Percentiles rank a stretch among this genome's conserved stretches.
Conservation (phyloP, 2,329 filamentous ascomycete genomes). For the Chaetomiaceae sp. region DNA sequence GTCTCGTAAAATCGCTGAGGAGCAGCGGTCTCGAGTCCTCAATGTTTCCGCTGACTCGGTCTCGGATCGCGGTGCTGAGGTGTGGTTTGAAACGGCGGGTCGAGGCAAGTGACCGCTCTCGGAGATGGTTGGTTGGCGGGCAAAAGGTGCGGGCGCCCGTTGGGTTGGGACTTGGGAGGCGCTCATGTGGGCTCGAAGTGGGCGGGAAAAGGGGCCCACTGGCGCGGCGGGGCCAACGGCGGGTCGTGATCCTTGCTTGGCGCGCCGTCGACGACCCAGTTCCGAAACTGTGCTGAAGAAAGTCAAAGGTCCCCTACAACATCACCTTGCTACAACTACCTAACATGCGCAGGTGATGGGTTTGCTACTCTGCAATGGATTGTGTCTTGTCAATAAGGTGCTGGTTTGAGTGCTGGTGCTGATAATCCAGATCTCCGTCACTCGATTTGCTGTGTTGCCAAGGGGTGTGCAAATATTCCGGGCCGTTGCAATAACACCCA, state of each 20-base stretch:
- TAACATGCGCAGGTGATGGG: too few species aligned
- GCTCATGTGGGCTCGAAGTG: constrained; percentile 18
- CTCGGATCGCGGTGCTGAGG: constrained; percentile 18
- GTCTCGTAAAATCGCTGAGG: background rate
- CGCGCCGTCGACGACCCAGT: constrained; percentile 3
- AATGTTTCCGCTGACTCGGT: constrained; percentile 11
- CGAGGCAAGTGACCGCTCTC: constrained; percentile 27
- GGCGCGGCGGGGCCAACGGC: constrained; percentile 13
- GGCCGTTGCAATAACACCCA: too few species aligned
- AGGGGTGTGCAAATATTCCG: too few species aligned
- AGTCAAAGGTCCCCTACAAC: too few species aligned
- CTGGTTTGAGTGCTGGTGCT: too few species aligned
- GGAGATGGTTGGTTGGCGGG: constrained; percentile 27
- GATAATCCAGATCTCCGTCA: too few species aligned
- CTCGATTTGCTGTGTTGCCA: too few species aligned
- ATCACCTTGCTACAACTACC: too few species aligned
- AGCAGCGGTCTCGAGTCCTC: constrained; percentile 1
- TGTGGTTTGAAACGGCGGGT: constrained; percentile 27
- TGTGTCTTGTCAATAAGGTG: too few species aligned
- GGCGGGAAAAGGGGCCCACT: constrained; percentile 10
- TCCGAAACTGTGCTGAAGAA: background rate
- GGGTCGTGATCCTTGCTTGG: constrained; percentile 2
- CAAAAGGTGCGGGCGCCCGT: constrained; percentile 20
- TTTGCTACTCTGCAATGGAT: too few species aligned
- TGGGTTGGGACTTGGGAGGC: constrained; percentile 15